Percentiles rank a stretch among this genome's conserved stretches.
phyloP scores from a whole-genome alignment of 768 basidiomycete genomes.

The Leccinum longicurvipes region DNA sequence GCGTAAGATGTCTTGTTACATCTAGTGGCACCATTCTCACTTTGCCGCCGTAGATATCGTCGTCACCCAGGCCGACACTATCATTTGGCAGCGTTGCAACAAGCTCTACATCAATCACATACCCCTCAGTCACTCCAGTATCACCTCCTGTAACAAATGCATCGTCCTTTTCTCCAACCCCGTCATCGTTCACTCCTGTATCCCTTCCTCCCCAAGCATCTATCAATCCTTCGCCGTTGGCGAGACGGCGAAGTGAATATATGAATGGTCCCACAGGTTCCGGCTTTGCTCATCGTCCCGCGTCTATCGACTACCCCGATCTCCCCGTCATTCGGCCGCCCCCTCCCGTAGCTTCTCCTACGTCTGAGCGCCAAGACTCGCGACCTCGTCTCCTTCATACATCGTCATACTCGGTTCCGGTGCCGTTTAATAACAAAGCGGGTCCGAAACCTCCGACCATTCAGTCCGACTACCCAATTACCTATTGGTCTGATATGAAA shows the following conservation, averaged over 20 bases:
- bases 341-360: conserved; percentile 68
- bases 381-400: conserved; percentile 49
- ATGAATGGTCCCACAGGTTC: conserved; percentile 70
- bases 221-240: conserved; percentile 72
- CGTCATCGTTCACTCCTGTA: conserved; percentile 37
- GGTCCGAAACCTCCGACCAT: conserved; percentile 65
- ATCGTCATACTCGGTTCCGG: conserved; percentile 35
- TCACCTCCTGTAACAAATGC: conserved; percentile 35
- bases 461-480: conserved; percentile 72
- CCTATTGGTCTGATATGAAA: conserved; percentile 79
- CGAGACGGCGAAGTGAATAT: conserved; percentile 73
- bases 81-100: conserved; percentile 38
- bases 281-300: conserved; percentile 41
- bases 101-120: conserved; percentile 46
- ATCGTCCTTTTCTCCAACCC: conserved; percentile 40
- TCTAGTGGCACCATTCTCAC: conserved; percentile 13
- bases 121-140: conserved; percentile 45
- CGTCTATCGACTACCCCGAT: conserved; percentile 77
- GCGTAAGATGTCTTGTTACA: conserved; percentile 34
- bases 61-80: conserved; percentile 33
- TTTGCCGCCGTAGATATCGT: conserved; percentile 31
- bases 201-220: conserved; percentile 82
- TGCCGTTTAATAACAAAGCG: conserved; percentile 14
- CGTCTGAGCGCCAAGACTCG: conserved; percentile 73
- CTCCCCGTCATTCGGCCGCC: conserved; percentile 72